phyloP scores from a whole-genome alignment of 139 green algal species.

The Gonium pectorale region DNA sequence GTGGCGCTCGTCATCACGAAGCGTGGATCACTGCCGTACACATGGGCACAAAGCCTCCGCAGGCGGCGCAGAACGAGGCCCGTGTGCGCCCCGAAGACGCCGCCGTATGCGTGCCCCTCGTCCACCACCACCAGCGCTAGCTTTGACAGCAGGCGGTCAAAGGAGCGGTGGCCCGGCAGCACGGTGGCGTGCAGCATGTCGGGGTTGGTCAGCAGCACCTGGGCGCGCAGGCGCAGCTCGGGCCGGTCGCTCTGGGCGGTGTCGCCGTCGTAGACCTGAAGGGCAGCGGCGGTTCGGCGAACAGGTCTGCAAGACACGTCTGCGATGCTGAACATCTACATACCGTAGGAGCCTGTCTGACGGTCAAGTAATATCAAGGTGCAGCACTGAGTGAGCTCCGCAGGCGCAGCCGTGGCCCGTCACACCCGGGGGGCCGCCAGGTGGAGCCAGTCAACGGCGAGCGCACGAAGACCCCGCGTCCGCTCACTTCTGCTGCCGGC shows the following conservation, averaged over 20 bases:
- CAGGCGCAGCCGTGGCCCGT: too few relatives aligned
- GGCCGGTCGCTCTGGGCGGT: constrained; percentile 67
- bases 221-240: constrained; percentile 63
- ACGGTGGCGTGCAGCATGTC: constrained; percentile 96
- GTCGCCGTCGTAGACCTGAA: constrained; percentile 92
- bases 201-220: constrained; percentile 93
- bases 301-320: too few relatives aligned
- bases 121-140: constrained; percentile 91
- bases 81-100: constrained; percentile 93
- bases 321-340: too few relatives aligned
- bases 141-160: constrained; percentile 77
- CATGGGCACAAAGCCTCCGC: constrained; percentile 77
- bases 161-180: constrained; percentile 83
- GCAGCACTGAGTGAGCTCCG: too few relatives aligned
- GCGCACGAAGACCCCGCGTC: too few relatives aligned
- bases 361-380: too few relatives aligned
- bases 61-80: constrained; percentile 91
- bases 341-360: too few relatives aligned
- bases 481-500: constrained; percentile 59
- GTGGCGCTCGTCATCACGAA: constrained; percentile 81
- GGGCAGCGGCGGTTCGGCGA: too few relatives aligned
- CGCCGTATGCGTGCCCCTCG: constrained; percentile 89
- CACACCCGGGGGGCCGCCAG: too few relatives aligned
- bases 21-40: constrained; percentile 62
- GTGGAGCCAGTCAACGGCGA: too few relatives aligned